Percentiles rank a stretch among this genome's conserved stretches.
Evolutionary conservation across 768 basidiomycete genomes (phyloP).

Genomic region (Leccinum olivaceopallidum): DNA sequence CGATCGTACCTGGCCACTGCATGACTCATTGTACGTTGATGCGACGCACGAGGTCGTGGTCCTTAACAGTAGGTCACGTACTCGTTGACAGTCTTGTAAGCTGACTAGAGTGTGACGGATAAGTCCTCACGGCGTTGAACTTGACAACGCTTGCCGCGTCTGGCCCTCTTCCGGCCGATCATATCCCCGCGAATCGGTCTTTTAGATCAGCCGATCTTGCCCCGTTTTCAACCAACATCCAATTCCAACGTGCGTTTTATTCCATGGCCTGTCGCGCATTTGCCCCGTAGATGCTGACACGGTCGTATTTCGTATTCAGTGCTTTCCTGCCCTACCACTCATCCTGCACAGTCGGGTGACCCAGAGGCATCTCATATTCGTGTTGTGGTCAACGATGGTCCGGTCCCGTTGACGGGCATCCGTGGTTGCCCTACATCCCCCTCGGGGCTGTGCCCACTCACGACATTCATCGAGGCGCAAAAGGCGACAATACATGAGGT

Average conservation of each 20-base stretch:
- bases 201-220: slow-evolving; percentile 78
- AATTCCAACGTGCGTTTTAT: slow-evolving; percentile 73
- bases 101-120: slow-evolving; percentile 2
- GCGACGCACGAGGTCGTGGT: slow-evolving; percentile 93
- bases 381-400: slow-evolving; percentile 86
- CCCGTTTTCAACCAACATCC: slow-evolving; percentile 87
- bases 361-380: slow-evolving; percentile 59
- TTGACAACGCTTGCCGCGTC: slow-evolving; percentile 66
- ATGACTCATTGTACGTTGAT: slow-evolving; percentile 79
- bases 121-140: slow-evolving; percentile 85
- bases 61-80: slow-evolving; percentile 59
- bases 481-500: slow-evolving; percentile 61
- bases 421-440: slow-evolving; percentile 64
- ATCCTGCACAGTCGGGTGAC: slow-evolving; percentile 20
- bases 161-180: slow-evolving; percentile 77
- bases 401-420: slow-evolving; percentile 77
- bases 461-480: slow-evolving; percentile 70
- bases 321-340: slow-evolving; percentile 47
- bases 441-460: slow-evolving; percentile 71
- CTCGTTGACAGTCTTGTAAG: not conserved
- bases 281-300: not conserved
- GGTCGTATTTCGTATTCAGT: slow-evolving; percentile 40
- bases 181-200: slow-evolving; percentile 61
- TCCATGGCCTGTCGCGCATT: not conserved
- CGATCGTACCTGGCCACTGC: slow-evolving; percentile 66